Conservation (phyloP, 768 basidiomycete genomes). For the Royoungia palumana region DNA sequence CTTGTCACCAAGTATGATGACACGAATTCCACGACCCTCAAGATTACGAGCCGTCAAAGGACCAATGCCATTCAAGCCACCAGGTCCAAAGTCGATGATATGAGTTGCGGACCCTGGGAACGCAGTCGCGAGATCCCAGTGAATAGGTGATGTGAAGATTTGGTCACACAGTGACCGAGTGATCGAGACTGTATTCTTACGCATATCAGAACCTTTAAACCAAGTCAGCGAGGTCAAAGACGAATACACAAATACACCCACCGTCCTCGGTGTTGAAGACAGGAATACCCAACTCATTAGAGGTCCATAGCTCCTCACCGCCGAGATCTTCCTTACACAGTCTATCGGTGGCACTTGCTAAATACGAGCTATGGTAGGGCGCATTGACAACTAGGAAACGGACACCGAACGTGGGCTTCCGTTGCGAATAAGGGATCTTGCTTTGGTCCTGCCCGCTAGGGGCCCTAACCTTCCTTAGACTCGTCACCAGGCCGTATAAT, state of each 20-base stretch:
- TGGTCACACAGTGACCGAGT: constrained; percentile 89
- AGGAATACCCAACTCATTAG: constrained; percentile 69
- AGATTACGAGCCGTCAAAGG: constrained; percentile 85
- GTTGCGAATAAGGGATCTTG: constrained; percentile 90
- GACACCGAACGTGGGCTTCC: constrained; percentile 88
- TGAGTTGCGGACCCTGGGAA: constrained; percentile 93
- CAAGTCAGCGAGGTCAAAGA: constrained; percentile 17
- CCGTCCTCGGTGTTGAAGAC: constrained; percentile 94
- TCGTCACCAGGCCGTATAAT: constrained; percentile 92
- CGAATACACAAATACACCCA: constrained; percentile 37
- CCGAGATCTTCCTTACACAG: constrained; percentile 71
- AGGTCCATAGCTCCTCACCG: constrained; percentile 74
- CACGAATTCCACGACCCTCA: constrained; percentile 89
- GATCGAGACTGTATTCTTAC: constrained; percentile 62
- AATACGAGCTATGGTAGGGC: constrained; percentile 92
- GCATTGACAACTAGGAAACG: constrained; percentile 95
- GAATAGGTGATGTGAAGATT: constrained; percentile 87
- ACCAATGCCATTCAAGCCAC: constrained; percentile 91
- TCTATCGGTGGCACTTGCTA: constrained; percentile 70
- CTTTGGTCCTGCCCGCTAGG: constrained; percentile 86
- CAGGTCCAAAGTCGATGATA: constrained; percentile 94
- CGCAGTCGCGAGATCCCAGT: constrained; percentile 87
- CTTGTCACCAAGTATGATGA: constrained; percentile 88
- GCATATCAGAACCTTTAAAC: constrained; percentile 76
- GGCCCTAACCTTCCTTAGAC: constrained; percentile 86